A percentile compares a stretch with the other conserved stretches of the same genome.
Conservation (phyloP, 176 grass and related monocot species). For the Carex myosuroides region DNA sequence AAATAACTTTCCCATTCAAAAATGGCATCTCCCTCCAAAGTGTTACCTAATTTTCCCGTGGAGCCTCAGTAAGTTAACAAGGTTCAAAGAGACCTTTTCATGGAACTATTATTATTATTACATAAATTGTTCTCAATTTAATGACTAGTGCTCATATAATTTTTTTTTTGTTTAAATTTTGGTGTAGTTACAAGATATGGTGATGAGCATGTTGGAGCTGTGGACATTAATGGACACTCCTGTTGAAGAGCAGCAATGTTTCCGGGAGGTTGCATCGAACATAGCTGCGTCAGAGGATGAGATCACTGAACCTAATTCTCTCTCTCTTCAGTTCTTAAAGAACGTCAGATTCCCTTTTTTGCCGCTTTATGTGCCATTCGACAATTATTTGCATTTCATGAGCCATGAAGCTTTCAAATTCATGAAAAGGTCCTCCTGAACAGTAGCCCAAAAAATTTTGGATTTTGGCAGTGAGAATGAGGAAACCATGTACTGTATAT, state of each 20-base stretch:
- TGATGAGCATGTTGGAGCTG: conserved; percentile 65
- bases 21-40: neutral
- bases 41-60: neutral
- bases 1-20: neutral
- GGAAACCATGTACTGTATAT: neutral
- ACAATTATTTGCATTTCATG: neutral
- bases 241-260: conserved; percentile 69
- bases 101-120: neutral
- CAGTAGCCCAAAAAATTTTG: neutral
- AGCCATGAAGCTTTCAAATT: neutral
- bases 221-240: conserved; percentile 97
- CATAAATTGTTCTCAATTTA: neutral
- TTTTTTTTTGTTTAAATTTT: neutral
- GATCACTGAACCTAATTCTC: conserved; percentile 52
- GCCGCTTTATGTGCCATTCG: neutral
- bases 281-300: conserved; percentile 88
- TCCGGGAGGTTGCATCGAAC: conserved; percentile 78
- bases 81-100: neutral
- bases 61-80: neutral
- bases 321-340: conserved; percentile 48
- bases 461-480: neutral
- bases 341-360: conserved; percentile 20
- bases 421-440: neutral
- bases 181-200: conserved; percentile 64
- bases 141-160: neutral